These are phyloP conservation scores for Trichoderma semiorbis DNA, from an alignment of 2,329 filamentous ascomycete genomes.

Conservation along the genomic window DNA sequence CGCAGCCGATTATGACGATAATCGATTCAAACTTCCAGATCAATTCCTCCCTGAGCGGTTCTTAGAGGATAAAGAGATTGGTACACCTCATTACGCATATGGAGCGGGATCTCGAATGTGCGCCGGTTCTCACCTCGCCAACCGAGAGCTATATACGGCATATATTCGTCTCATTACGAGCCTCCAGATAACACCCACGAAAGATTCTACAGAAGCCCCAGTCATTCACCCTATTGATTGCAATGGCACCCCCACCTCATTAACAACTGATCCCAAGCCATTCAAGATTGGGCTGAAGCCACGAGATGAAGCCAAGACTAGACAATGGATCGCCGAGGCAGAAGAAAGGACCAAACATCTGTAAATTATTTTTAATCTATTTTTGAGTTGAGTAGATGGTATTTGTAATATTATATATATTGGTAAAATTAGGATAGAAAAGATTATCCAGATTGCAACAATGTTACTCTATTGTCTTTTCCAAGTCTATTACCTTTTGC, in stretches of 20 bases:
- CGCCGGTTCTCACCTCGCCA: slow-evolving; percentile 59
- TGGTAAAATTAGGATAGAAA: not conserved
- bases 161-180: slow-evolving; percentile 57
- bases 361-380: not conserved
- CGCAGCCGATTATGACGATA: slow-evolving; percentile 68
- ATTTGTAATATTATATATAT: not conserved
- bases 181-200: slow-evolving; percentile 51
- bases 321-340: slow-evolving; percentile 51
- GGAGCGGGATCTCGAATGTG: slow-evolving; percentile 63
- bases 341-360: slow-evolving; percentile 48
- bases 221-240: slow-evolving; percentile 56
- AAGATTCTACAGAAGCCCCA: slow-evolving; percentile 42
- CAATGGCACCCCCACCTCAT: slow-evolving; percentile 52
- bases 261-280: slow-evolving; percentile 60
- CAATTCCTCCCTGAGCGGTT: slow-evolving; percentile 70
- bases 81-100: slow-evolving; percentile 60
- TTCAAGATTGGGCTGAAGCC: slow-evolving; percentile 57
- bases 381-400: not conserved
- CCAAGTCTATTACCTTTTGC: not conserved
- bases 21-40: slow-evolving; percentile 62
- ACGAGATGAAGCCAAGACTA: slow-evolving; percentile 43
- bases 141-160: slow-evolving; percentile 59
- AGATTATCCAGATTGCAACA: not conserved
- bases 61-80: slow-evolving; percentile 51
- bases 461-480: not conserved